Conservation (phyloP, 441 rosid species). For the Euphorbia schlechtendalii region DNA sequence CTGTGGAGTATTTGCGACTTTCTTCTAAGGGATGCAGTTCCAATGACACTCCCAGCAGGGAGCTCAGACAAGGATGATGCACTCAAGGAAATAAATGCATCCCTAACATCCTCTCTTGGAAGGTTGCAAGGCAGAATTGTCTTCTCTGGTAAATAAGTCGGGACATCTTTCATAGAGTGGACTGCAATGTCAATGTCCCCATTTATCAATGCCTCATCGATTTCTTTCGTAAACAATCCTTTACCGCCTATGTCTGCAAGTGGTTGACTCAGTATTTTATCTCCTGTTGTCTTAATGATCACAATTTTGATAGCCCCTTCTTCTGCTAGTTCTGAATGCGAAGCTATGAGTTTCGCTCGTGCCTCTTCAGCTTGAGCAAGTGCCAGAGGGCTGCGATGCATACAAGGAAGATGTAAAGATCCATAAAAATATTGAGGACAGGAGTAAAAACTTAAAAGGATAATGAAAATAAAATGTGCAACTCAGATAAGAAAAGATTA, state of each 20-base stretch:
- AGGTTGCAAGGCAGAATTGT: slow-evolving; percentile 86
- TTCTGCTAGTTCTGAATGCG: slow-evolving; percentile 71
- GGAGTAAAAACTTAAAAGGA: neutral
- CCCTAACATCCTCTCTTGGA: slow-evolving; percentile 87
- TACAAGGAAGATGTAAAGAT: slow-evolving; percentile 28
- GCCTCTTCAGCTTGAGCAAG: slow-evolving; percentile 97
- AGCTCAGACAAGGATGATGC: slow-evolving; percentile 68
- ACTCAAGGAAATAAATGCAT: slow-evolving; percentile 72
- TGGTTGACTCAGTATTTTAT: slow-evolving; percentile 79
- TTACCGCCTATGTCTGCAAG: slow-evolving; percentile 99
- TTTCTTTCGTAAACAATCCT: slow-evolving; percentile 93
- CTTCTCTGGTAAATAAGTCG: slow-evolving; percentile 79
- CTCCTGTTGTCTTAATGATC: slow-evolving; percentile 93
- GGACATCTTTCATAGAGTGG: slow-evolving; percentile 98
- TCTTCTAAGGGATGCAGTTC: slow-evolving; percentile 95
- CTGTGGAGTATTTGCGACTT: slow-evolving; percentile 89
- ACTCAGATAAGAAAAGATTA: neutral
- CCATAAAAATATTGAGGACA: slow-evolving; percentile 12
- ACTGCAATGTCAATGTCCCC: slow-evolving; percentile 93
- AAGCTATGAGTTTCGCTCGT: slow-evolving; percentile 59
- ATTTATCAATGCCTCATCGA: slow-evolving; percentile 84
- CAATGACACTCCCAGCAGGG: slow-evolving; percentile 78
- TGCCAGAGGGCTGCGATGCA: slow-evolving; percentile 82
- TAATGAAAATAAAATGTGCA: neutral
- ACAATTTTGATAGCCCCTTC: slow-evolving; percentile 89